phyloP scores from a whole-genome alignment of 1,284 basidiomycete species.

The Gastroboletus turbinatus region DNA sequence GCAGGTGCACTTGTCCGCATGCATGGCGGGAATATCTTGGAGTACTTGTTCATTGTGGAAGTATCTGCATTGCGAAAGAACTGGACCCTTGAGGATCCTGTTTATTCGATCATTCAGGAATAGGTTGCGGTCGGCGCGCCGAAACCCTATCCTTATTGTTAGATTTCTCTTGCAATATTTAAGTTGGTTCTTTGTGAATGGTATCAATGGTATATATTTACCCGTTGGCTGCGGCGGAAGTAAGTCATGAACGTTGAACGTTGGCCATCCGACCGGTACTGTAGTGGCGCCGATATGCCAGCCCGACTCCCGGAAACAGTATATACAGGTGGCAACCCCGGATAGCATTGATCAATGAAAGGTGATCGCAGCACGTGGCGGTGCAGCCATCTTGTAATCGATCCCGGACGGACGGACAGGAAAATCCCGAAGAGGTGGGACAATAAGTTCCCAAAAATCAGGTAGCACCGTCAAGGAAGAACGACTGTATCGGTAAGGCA shows the following conservation, averaged over 20 bases:
- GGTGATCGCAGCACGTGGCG: background rate
- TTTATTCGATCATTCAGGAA: constrained; percentile 85
- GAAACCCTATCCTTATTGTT: constrained; percentile 21
- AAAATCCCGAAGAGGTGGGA: background rate
- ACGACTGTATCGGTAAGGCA: background rate
- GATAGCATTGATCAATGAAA: background rate
- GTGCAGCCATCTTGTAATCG: background rate
- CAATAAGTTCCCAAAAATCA: background rate
- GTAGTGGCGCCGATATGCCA: background rate
- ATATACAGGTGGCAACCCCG: background rate
- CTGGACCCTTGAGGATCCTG: constrained; percentile 74
- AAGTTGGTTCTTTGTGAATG: constrained; percentile 3
- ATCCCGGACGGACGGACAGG: background rate
- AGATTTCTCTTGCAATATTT: constrained; percentile 8
- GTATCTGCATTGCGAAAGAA: constrained; percentile 47
- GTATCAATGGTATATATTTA: background rate
- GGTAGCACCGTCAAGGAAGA: background rate
- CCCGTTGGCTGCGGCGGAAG: background rate
- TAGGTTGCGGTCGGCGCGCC: constrained; percentile 32
- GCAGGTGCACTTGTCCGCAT: constrained; percentile 89
- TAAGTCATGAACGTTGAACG: background rate
- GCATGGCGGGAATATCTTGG: constrained; percentile 81
- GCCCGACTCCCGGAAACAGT: no score
- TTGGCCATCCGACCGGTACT: background rate
- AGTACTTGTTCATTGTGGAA: constrained; percentile 95